phyloP scores from a whole-genome alignment of 1,284 basidiomycete species.

The Dichomitus squalens region DNA sequence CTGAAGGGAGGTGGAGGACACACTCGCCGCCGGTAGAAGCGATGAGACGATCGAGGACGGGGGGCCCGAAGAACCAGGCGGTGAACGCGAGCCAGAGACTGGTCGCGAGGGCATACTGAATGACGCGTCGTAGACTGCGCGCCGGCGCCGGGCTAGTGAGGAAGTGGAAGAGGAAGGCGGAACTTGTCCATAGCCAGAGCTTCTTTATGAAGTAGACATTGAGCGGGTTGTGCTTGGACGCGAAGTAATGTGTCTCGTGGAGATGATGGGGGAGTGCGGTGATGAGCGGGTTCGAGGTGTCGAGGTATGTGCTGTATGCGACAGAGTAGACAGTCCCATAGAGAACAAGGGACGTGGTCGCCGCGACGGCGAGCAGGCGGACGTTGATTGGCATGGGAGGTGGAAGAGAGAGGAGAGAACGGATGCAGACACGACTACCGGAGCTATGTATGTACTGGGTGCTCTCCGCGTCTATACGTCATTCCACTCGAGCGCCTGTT shows the following conservation, averaged over 20 bases:
- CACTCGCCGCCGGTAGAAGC: conserved; percentile 84
- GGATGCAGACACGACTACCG: neutral
- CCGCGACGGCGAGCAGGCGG: conserved; percentile 20
- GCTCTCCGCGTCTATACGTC: too few relatives aligned
- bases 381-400: conserved; percentile 19
- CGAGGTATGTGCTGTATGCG: conserved; percentile 56
- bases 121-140: conserved; percentile 46
- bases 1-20: conserved; percentile 63
- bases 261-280: conserved; percentile 71
- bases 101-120: conserved; percentile 69
- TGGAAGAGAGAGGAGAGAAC: neutral
- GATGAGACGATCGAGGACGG: conserved; percentile 77
- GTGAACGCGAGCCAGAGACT: conserved; percentile 78
- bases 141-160: conserved; percentile 50
- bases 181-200: conserved; percentile 90
- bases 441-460: too few relatives aligned
- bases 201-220: conserved; percentile 90
- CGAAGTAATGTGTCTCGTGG: conserved; percentile 72
- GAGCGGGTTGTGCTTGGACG: conserved; percentile 79
- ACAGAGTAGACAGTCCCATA: conserved; percentile 58
- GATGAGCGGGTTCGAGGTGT: conserved; percentile 72
- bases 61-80: conserved; percentile 91
- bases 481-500: too few relatives aligned
- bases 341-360: conserved; percentile 39
- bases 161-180: conserved; percentile 63